Percentiles rank a stretch among this genome's conserved stretches.
Evolutionary conservation across 192 early-diverging fungal genomes (phyloP).

Genomic region (Gaertneriomyces semiglobifer): DNA sequence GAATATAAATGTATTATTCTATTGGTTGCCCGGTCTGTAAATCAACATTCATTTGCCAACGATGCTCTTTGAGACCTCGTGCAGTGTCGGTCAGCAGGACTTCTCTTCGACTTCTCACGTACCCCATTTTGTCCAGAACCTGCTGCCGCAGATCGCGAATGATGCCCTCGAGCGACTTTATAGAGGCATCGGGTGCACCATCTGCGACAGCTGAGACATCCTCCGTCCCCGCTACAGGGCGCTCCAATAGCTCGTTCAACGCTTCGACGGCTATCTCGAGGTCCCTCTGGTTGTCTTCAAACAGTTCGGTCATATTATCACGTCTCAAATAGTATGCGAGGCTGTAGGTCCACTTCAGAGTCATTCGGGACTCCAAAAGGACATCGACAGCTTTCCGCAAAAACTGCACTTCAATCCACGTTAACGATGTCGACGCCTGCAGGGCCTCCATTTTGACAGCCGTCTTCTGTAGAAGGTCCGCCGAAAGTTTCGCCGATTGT

Average conservation of each 20-base stretch:
- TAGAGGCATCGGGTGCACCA: background rate
- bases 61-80: conserved; percentile 75
- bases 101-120: conserved; percentile 83
- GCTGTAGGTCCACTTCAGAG: conserved; percentile 96
- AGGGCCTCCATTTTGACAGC: conserved; percentile 96
- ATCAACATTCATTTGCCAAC: conserved; percentile 65
- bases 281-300: conserved; percentile 97
- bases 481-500: conserved; percentile 83
- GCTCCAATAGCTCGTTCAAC: conserved; percentile 87
- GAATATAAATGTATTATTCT: too few species aligned
- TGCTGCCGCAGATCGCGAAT: conserved; percentile 78
- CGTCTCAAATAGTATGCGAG: conserved; percentile 91
- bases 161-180: conserved; percentile 42
- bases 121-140: conserved; percentile 91
- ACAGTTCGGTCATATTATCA: conserved; percentile 84
- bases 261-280: conserved; percentile 97
- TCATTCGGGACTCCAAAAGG: conserved; percentile 81
- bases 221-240: conserved; percentile 51
- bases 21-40: background rate
- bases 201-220: background rate
- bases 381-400: conserved; percentile 87
- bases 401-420: conserved; percentile 99
- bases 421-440: conserved; percentile 81
- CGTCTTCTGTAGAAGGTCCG: conserved; percentile 77
- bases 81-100: conserved; percentile 87